Base-by-base conservation (phyloP, 2,329 filamentous ascomycete genomes). In the Ciborinia camelliae region DNA sequence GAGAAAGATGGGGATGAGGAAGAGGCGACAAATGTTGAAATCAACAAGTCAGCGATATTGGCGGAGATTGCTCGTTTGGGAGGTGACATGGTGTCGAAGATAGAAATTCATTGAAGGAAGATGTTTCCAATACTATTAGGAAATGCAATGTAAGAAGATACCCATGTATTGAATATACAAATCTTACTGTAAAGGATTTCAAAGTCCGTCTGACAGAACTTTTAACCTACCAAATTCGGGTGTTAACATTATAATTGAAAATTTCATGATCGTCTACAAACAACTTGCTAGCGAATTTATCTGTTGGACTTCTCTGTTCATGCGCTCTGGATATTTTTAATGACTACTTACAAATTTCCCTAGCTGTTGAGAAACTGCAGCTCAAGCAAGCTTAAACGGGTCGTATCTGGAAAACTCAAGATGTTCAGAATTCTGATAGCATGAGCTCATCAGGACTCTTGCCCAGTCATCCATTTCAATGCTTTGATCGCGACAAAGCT, bases 41-140 rank as follows among this genome's bases (percentile, higher is more conserved):
- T 92, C 7, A 92, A 95, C 71, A 85, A 84, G 69, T 79, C 81
- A 50, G 88, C 83, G 0, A 85, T 95, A 6, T 72, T 93, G 59
- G 80, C 86, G 39, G 91, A 95, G 77, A 91, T 96, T 75, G 85
- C 85, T 50, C 84, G 86, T 67, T 79, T 89, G 48, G 86, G 86
- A 10, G 86, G 85, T 1, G 84, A 87, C 65, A 73, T 97, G 76
- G 81, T 97, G 53, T 82, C 85, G 70, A 84, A 77, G 72, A 86
- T 94, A 64, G 87, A 92, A 72, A 65, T 70, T 45, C 62, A 62
- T 53, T 62, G 37, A 45, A 43, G 23, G 26, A 35, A 15, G 50
- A 37, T 32, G 30, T 14, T 43, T 37, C 20, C 6, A 18, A 18
- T 59, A 45, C 12, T 43, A 8, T 48, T 30, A 32, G 45, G 23